Percentiles rank a stretch among this genome's conserved stretches.
phyloP scores from a whole-genome alignment of 148 eudicot species.

The Vaccinium macrocarpon region DNA sequence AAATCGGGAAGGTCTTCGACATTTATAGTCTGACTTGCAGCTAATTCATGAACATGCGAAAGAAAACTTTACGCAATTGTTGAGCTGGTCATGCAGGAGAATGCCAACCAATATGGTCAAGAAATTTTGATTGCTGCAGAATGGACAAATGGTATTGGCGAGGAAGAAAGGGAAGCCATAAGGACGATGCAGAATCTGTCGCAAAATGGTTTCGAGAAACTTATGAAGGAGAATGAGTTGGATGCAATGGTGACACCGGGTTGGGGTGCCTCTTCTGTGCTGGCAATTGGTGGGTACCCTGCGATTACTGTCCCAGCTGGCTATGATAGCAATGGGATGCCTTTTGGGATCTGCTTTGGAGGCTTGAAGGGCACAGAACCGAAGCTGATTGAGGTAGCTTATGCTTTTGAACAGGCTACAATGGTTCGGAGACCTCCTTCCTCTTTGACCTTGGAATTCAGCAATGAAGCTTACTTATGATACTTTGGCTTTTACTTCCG shows the following conservation, averaged over 20 bases:
- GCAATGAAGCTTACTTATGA: background rate
- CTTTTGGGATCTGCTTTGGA: conserved; percentile 40
- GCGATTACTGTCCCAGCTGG: conserved; percentile 45
- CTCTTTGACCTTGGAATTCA: background rate
- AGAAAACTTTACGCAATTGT: background rate
- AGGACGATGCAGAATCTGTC: conserved; percentile 7
- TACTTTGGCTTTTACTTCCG: background rate
- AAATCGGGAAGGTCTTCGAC: background rate
- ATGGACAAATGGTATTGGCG: conserved; percentile 34
- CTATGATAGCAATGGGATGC: conserved; percentile 32
- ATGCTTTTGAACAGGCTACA: conserved; percentile 47
- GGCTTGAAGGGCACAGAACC: conserved; percentile 39
- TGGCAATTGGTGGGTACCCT: conserved; percentile 50
- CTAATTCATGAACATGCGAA: background rate
- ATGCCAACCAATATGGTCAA: conserved; percentile 26
- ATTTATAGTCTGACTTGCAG: background rate
- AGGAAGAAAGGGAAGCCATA: conserved; percentile 21
- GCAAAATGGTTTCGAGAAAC: conserved; percentile 31
- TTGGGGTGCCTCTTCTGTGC: conserved; percentile 15
- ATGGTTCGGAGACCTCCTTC: conserved; percentile 37
- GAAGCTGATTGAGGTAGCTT: conserved; percentile 39
- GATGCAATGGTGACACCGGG: conserved; percentile 40
- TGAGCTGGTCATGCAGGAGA: conserved; percentile 26
- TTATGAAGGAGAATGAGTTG: conserved; percentile 30
- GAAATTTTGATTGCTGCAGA: conserved; percentile 30